Conservation (phyloP, 2,329 filamentous ascomycete species). For the Xylaria sp. region DNA sequence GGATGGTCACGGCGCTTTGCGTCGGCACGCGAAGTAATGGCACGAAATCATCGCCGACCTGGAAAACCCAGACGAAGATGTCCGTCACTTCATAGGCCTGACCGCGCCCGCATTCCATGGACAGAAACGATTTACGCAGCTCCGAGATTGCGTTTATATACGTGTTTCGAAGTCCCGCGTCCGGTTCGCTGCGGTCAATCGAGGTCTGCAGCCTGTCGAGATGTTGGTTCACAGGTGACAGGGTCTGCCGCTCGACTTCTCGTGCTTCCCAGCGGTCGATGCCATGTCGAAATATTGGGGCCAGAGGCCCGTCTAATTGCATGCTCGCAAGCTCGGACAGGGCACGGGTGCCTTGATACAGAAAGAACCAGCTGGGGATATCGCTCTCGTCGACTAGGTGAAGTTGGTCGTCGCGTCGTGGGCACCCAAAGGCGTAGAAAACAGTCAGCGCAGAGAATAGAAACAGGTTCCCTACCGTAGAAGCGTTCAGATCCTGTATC, state of each 20-base stretch:
- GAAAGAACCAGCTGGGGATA: conserved; percentile 37
- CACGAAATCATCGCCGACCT: conserved; percentile 37
- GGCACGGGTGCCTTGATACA: conserved; percentile 26
- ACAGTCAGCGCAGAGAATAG: conserved; percentile 29
- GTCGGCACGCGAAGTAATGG: conserved; percentile 32
- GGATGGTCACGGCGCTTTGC: conserved; percentile 43
- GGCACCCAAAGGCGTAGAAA: conserved; percentile 27
- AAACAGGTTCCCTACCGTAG: conserved; percentile 19
- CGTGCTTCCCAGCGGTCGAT: conserved; percentile 9
- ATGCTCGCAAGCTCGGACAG: conserved; percentile 10
- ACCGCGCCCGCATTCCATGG: not conserved
- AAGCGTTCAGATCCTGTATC: conserved; percentile 1
- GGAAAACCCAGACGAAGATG: conserved; percentile 43
- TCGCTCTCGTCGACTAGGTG: conserved; percentile 25
- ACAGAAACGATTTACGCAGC: conserved; percentile 20
- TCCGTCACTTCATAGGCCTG: conserved; percentile 29
- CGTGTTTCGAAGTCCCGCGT: not conserved
- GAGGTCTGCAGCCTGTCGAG: conserved; percentile 3
- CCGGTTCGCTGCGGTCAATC: not conserved
- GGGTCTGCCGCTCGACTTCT: not conserved
- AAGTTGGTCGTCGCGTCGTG: conserved; percentile 14
- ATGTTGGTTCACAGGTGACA: not conserved
- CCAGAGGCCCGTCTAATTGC: conserved; percentile 4
- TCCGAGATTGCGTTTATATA: conserved; percentile 18
- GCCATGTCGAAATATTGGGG: conserved; percentile 22